Evolutionary conservation across 257 asterid species (phyloP).

Genomic region (Solanum clarkiae): DNA sequence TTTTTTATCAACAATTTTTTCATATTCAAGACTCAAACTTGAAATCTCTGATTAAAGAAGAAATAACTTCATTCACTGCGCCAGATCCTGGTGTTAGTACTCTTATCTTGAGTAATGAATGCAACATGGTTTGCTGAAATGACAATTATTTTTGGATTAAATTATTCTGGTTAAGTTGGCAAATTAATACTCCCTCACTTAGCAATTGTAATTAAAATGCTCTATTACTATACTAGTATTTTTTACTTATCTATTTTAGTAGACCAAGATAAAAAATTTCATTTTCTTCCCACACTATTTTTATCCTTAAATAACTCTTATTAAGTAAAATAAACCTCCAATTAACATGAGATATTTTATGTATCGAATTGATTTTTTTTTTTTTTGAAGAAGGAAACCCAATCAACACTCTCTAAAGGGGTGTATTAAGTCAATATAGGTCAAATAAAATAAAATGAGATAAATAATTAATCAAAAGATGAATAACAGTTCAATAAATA

Average conservation of each 20-base stretch:
- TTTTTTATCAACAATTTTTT: no score
- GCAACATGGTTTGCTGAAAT: background rate
- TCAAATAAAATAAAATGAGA: background rate
- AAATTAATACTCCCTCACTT: background rate
- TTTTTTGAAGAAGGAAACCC: background rate
- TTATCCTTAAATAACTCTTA: no score
- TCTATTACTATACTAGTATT: no score
- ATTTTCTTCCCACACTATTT: no score
- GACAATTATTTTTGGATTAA: background rate
- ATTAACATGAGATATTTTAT: background rate
- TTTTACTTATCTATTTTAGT: no score
- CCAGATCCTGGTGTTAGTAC: no score
- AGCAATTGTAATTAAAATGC: background rate
- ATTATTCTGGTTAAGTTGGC: background rate
- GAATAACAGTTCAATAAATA: no score
- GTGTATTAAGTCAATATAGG: background rate
- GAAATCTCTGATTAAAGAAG: no score
- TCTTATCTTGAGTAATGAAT: background rate
- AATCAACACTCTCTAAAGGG: background rate
- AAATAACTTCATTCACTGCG: no score
- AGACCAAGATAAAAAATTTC: no score
- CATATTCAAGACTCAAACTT: no score
- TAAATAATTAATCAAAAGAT: no score
- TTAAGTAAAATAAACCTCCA: background rate
- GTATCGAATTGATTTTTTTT: accelerated